Percentiles rank a stretch among this genome's conserved stretches.
These are phyloP conservation scores for Fusarium sambucinum DNA, from an alignment of 2,329 filamentous ascomycete genomes.

Conservation along the genomic window DNA sequence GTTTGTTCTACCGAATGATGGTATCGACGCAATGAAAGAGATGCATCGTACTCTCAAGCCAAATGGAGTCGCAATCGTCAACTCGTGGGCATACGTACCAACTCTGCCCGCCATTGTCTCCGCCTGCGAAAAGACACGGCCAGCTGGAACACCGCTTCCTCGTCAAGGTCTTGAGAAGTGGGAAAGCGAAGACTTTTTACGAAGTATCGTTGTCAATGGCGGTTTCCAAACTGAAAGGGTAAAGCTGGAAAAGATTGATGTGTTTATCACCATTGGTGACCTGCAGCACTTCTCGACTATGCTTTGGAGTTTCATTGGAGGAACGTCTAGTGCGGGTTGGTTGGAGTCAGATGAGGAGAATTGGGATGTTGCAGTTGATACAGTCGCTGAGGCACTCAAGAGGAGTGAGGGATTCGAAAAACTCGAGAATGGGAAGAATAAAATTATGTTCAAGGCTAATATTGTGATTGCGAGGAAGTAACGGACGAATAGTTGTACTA, in stretches of 20 bases:
- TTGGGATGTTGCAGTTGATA: constrained; percentile 4
- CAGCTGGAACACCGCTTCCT: neutral
- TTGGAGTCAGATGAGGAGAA: constrained; percentile 15
- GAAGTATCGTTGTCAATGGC: neutral
- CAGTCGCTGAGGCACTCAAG: neutral
- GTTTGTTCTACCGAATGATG: constrained; percentile 6
- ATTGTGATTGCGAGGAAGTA: constrained; percentile 5
- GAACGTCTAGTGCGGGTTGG: constrained; percentile 11
- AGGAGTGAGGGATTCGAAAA: neutral
- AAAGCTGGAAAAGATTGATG: fast-evolving
- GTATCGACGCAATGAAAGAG: neutral
- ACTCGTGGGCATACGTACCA: constrained; percentile 4
- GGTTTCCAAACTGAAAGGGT: fast-evolving
- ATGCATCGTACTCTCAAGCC: constrained; percentile 1
- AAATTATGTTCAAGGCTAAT: constrained; percentile 15
- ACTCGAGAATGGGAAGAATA: neutral
- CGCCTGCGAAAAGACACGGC: constrained; percentile 5
- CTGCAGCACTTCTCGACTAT: constrained; percentile 1
- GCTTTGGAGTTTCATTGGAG: constrained; percentile 28
- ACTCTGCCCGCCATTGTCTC: constrained; percentile 1
- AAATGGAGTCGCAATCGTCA: neutral
- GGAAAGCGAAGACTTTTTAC: neutral
- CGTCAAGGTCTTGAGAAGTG: constrained; percentile 11
- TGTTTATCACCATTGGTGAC: constrained; percentile 4
- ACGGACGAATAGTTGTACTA: fast-evolving